These are phyloP conservation scores for Rutstroemia sp. DNA, from an alignment of 2,329 filamentous ascomycete genomes.

Conservation along the genomic window DNA sequence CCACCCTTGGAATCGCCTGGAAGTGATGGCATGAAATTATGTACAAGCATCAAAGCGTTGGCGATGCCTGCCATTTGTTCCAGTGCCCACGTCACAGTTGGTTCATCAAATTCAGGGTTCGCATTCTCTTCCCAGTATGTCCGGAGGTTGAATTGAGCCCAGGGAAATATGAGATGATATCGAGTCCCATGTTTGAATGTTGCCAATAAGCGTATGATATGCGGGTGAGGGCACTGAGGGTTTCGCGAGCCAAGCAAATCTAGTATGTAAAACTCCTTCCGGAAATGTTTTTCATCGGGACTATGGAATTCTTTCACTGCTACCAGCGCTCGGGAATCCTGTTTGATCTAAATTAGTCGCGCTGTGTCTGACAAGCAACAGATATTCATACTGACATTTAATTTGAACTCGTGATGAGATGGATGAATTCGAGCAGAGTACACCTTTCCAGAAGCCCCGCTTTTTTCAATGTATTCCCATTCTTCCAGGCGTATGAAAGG, in stretches of 20 bases:
- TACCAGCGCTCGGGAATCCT: slow-evolving; percentile 14
- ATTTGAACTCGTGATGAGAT: slow-evolving; percentile 19
- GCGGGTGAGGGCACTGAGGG: slow-evolving; percentile 6
- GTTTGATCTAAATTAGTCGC: not conserved
- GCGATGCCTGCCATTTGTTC: slow-evolving; percentile 27
- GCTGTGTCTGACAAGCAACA: too few relatives aligned
- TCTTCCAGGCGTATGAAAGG: slow-evolving; percentile 14
- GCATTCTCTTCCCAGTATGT: slow-evolving; percentile 22
- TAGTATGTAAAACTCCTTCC: slow-evolving; percentile 13
- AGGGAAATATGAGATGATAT: slow-evolving; percentile 29
- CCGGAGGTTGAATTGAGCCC: slow-evolving; percentile 22
- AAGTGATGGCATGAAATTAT: slow-evolving; percentile 17
- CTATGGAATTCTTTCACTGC: slow-evolving; percentile 17
- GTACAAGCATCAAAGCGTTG: slow-evolving; percentile 20
- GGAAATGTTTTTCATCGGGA: slow-evolving; percentile 11
- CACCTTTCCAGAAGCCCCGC: slow-evolving; percentile 19
- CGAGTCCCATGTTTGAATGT: slow-evolving; percentile 19
- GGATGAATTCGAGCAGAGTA: slow-evolving; percentile 17
- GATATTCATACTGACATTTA: not conserved
- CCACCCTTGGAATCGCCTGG: slow-evolving; percentile 3
- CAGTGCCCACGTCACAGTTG: slow-evolving; percentile 23
- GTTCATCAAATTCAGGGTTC: slow-evolving; percentile 10
- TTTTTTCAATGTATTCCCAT: slow-evolving; percentile 3
- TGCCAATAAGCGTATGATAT: slow-evolving; percentile 27
- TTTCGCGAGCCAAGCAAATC: slow-evolving; percentile 9